Conservation (phyloP, 2,329 filamentous ascomycete species). For the Trichoderma cornu-damae region DNA sequence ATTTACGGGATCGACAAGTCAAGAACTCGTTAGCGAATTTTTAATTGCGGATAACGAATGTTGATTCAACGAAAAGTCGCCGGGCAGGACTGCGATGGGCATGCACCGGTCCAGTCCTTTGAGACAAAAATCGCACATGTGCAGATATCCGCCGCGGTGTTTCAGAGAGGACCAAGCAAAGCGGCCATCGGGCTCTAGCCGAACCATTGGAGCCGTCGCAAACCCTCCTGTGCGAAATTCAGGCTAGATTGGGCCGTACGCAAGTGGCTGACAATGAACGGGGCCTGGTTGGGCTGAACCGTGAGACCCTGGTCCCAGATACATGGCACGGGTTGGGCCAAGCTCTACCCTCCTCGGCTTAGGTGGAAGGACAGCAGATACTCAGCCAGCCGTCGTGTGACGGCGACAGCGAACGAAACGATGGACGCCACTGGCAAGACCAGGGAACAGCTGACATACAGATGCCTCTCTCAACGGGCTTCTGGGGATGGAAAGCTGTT, state of each 20-base stretch:
- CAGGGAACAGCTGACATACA: constrained; percentile 15
- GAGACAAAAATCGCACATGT: neutral
- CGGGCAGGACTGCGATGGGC: neutral
- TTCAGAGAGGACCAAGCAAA: neutral
- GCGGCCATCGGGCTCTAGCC: neutral
- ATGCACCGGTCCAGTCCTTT: neutral
- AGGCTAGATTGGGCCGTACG: constrained; percentile 4
- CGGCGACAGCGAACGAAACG: neutral
- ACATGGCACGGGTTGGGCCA: constrained; percentile 12
- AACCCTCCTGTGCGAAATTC: neutral
- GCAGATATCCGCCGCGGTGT: neutral
- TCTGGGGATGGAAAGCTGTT: neutral
- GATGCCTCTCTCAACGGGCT: neutral
- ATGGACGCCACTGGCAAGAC: constrained; percentile 1
- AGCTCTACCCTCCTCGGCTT: constrained; percentile 3
- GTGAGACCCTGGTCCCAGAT: constrained; percentile 14
- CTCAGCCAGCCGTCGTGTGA: constrained; percentile 18
- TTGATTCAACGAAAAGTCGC: neutral
- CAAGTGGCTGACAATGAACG: constrained; percentile 14
- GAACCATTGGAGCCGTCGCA: constrained; percentile 2
- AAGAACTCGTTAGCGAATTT: neutral
- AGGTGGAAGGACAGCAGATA: constrained; percentile 10
- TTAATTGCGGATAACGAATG: neutral
- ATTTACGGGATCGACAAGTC: neutral
- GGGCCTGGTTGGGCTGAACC: constrained; percentile 15